phyloP scores from a whole-genome alignment of 2,329 filamentous ascomycete genomes.

The Paecilomyces niveus region DNA sequence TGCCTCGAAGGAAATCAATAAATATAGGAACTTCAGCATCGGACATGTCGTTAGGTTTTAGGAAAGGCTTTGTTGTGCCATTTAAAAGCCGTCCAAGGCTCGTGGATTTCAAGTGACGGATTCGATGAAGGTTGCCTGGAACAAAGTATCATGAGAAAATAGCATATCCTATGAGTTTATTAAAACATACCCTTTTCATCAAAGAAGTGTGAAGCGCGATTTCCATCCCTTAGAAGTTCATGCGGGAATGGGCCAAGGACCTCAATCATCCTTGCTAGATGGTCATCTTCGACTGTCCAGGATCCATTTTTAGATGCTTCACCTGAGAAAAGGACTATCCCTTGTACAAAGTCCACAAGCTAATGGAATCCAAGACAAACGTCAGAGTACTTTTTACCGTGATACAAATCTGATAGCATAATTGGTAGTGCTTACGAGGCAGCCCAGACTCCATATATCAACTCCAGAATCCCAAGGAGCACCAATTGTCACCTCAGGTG shows the following conservation, averaged over 20 bases:
- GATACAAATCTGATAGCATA: not conserved
- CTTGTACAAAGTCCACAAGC: constrained; percentile 17
- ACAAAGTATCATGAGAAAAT: not conserved
- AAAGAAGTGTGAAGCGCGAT: not conserved
- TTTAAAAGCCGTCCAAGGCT: constrained; percentile 16
- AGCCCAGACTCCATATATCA: constrained; percentile 25
- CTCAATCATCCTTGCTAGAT: constrained; percentile 14
- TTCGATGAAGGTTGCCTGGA: constrained; percentile 17
- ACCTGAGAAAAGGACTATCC: constrained; percentile 16
- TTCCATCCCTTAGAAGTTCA: not conserved
- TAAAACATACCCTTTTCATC: not conserved
- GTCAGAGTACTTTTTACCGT: not conserved
- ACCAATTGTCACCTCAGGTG: constrained; percentile 9
- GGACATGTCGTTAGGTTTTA: constrained; percentile 17
- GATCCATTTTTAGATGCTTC: constrained; percentile 13
- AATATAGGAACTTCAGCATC: constrained; percentile 17
- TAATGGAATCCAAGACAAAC: constrained; percentile 2
- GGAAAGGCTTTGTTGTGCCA: constrained; percentile 15
- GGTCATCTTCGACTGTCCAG: constrained; percentile 20
- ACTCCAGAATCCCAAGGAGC: constrained; percentile 16
- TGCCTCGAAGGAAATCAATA: constrained; percentile 17
- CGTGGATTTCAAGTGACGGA: constrained; percentile 15
- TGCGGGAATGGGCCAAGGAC: not conserved
- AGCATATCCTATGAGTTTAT: not conserved
- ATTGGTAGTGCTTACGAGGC: constrained; percentile 14